Evolutionary conservation across 495 filamentous ascomycete species (phyloP).

Genomic region (Apiosordaria backusii): DNA sequence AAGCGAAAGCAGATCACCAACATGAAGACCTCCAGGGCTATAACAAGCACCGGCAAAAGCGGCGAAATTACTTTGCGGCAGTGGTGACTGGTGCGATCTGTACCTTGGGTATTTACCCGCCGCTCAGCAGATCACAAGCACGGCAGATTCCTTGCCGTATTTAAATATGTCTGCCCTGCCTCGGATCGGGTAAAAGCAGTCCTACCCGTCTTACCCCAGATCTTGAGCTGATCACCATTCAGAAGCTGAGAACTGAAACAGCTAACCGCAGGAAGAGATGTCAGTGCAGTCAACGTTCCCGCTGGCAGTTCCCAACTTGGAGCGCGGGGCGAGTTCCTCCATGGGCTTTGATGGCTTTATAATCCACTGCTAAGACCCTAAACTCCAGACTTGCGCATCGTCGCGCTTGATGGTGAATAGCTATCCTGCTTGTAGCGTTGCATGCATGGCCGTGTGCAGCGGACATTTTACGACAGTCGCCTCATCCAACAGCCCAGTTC

Average conservation of each 20-base stretch:
- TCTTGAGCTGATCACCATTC: neutral
- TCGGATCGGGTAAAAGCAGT: conserved; percentile 33
- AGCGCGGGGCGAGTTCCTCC: neutral
- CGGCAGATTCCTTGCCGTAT: conserved; percentile 26
- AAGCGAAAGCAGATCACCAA: neutral
- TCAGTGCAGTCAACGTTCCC: neutral
- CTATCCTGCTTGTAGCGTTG: neutral
- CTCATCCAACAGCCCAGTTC: neutral
- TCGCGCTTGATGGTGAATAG: neutral
- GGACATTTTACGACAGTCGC: neutral
- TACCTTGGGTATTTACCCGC: conserved; percentile 28
- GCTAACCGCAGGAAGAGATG: conserved; percentile 10
- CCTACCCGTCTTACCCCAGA: conserved; percentile 6
- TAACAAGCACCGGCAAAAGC: neutral
- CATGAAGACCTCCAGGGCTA: neutral
- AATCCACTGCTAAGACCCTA: neutral
- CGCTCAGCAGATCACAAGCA: conserved; percentile 3
- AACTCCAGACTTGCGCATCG: neutral
- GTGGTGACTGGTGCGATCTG: neutral
- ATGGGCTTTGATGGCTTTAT: neutral
- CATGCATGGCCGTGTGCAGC: conserved; percentile 4
- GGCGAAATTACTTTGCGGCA: too few relatives aligned
- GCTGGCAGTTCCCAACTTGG: neutral
- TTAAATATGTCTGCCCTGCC: conserved; percentile 24
- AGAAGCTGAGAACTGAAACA: conserved; percentile 7